These are phyloP conservation scores for Penicillium odoratum DNA, from an alignment of 495 filamentous ascomycete species.

Conservation along the genomic window DNA sequence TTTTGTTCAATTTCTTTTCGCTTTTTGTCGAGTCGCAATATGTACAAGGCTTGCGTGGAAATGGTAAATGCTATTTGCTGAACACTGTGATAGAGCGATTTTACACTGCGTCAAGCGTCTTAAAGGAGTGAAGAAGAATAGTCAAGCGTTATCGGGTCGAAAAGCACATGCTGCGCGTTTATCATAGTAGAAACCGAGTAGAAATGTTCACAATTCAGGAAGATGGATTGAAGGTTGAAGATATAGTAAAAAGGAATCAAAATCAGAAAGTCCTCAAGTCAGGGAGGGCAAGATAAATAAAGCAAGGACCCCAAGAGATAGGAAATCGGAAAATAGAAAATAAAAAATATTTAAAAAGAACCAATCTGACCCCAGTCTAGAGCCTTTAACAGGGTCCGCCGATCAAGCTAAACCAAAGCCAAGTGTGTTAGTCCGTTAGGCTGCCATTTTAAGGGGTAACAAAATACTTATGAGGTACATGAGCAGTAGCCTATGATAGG, in stretches of 20 bases:
- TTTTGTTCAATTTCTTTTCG: not conserved
- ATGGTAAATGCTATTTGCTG: not conserved
- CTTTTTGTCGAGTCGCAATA: not conserved
- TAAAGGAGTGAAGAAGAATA: not conserved
- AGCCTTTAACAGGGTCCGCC: slow-evolving; percentile 10
- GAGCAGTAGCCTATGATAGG: too few relatives aligned
- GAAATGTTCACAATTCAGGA: not conserved
- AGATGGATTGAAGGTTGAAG: not conserved
- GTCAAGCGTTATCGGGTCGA: not conserved
- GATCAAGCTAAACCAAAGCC: slow-evolving; percentile 21
- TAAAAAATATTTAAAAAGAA: slow-evolving; percentile 7
- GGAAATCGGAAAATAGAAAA: not conserved
- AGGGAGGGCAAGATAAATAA: not conserved
- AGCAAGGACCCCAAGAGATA: not conserved
- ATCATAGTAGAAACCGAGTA: not conserved
- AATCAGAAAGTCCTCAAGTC: not conserved
- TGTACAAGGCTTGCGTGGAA: not conserved
- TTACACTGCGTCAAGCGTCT: not conserved
- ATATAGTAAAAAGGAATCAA: not conserved
- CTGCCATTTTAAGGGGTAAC: slow-evolving; percentile 9
- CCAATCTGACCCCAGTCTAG: slow-evolving; percentile 1
- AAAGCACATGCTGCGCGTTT: not conserved
- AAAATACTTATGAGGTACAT: too few relatives aligned
- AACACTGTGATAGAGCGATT: not conserved
- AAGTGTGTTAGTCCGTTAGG: slow-evolving; percentile 22